Conservation (phyloP, 2,329 filamentous ascomycete genomes). For the Nemania sp. region DNA sequence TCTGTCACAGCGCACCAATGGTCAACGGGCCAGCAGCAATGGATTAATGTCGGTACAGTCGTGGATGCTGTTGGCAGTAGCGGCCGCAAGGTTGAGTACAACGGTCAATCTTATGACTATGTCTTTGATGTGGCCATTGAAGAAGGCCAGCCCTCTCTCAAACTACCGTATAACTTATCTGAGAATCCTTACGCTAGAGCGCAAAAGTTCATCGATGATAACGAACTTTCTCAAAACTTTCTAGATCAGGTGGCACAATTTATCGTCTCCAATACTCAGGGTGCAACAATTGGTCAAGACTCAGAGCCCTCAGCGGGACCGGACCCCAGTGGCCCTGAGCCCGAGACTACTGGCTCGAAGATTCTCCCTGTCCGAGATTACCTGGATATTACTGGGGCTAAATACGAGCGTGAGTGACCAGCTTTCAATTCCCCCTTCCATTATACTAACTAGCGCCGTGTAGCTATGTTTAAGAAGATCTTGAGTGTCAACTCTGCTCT, state of each 20-base stretch:
- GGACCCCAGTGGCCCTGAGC: slow-evolving; percentile 79
- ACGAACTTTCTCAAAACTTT: slow-evolving; percentile 84
- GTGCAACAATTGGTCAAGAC: slow-evolving; percentile 74
- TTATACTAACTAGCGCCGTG: slow-evolving; percentile 1
- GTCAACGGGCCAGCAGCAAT: slow-evolving; percentile 73
- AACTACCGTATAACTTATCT: slow-evolving; percentile 90
- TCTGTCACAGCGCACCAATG: slow-evolving; percentile 86
- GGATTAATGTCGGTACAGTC: slow-evolving; percentile 91
- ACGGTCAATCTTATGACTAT: slow-evolving; percentile 90
- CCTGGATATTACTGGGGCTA: slow-evolving; percentile 74
- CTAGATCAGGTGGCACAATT: slow-evolving; percentile 92
- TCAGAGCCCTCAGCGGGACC: slow-evolving; percentile 53
- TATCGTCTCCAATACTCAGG: slow-evolving; percentile 86
- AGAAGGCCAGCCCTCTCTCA: slow-evolving; percentile 88
- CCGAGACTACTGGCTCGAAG: slow-evolving; percentile 51
- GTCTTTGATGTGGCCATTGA: slow-evolving; percentile 97
- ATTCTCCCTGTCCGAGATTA: slow-evolving; percentile 79
- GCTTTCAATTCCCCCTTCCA: neutral
- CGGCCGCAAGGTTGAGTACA: slow-evolving; percentile 73
- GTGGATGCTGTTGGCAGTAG: slow-evolving; percentile 86
- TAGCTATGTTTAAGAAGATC: slow-evolving; percentile 75
- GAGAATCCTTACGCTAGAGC: slow-evolving; percentile 93
- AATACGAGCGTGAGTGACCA: slow-evolving; percentile 57
- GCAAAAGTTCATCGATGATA: slow-evolving; percentile 85
- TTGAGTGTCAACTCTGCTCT: slow-evolving; percentile 74